phyloP scores from a whole-genome alignment of 169 alveolate species.

The Sarcocystis neurona region DNA sequence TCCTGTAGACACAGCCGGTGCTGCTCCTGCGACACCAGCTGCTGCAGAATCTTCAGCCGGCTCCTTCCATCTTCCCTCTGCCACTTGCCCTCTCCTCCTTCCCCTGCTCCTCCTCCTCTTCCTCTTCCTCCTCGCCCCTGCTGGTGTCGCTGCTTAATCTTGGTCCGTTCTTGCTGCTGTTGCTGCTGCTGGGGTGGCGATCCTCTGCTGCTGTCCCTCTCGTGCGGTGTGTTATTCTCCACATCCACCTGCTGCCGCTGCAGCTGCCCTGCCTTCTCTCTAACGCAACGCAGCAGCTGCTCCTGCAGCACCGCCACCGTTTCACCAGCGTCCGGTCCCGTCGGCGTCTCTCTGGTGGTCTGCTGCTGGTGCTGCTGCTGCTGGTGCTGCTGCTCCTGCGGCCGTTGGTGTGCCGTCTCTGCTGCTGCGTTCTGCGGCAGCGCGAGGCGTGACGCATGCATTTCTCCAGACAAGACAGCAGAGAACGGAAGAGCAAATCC shows the following conservation, averaged over 20 bases:
- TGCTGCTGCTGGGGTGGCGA: too few relatives aligned
- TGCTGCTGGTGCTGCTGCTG: too few relatives aligned
- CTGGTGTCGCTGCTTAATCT: neutral
- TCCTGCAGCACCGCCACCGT: neutral
- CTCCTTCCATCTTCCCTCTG: neutral
- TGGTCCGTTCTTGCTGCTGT: too few relatives aligned
- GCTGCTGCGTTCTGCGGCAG: neutral
- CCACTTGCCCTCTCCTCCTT: neutral
- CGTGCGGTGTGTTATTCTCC: too few relatives aligned
- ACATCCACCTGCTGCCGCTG: too few relatives aligned
- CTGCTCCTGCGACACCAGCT: neutral
- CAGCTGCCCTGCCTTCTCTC: too few relatives aligned
- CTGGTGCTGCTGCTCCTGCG: neutral
- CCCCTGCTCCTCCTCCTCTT: neutral
- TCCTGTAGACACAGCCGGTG: slow-evolving; percentile 6
- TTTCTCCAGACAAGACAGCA: neutral
- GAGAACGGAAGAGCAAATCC: slow-evolving; percentile 15
- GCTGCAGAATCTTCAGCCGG: neutral
- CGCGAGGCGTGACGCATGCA: neutral
- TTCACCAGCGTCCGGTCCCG: too few relatives aligned
- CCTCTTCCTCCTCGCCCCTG: neutral
- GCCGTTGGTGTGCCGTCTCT: neutral
- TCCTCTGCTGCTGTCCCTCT: too few relatives aligned
- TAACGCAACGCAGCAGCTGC: too few relatives aligned
- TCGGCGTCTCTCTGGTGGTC: too few relatives aligned